Percentiles rank a stretch among this genome's conserved stretches.
These are phyloP conservation scores for Seminavis robusta DNA, from an alignment of 108 stramenopile species.

Conservation along the genomic window DNA sequence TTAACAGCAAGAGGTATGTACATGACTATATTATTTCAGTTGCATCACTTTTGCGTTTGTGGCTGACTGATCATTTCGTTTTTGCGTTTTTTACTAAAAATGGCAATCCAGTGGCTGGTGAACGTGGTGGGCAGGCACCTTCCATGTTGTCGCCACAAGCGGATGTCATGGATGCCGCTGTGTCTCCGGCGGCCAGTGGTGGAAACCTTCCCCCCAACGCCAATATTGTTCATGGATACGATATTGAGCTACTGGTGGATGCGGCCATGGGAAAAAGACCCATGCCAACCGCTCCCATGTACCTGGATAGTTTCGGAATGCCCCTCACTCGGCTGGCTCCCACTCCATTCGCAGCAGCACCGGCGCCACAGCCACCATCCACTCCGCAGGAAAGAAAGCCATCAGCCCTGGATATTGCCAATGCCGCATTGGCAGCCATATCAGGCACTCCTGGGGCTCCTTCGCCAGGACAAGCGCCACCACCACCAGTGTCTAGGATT, in stretches of 20 bases:
- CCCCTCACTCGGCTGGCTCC: constrained; percentile 33
- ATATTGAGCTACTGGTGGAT: constrained; percentile 73
- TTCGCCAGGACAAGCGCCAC: constrained; percentile 4
- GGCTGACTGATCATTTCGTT: too few species aligned
- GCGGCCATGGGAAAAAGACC: constrained; percentile 67
- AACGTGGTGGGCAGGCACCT: too few species aligned
- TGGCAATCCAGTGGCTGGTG: too few species aligned
- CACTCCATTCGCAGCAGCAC: background rate
- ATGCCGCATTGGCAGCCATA: constrained; percentile 61
- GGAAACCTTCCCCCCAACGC: constrained; percentile 22
- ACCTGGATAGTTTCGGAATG: constrained; percentile 32
- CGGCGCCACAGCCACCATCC: background rate
- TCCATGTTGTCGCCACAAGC: constrained; percentile 1
- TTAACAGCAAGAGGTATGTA: constrained; percentile 90
- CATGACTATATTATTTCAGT: too few species aligned
- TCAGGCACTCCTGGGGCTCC: constrained; percentile 24
- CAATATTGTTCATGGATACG: constrained; percentile 63
- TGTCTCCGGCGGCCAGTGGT: constrained; percentile 12
- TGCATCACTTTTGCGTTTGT: too few species aligned
- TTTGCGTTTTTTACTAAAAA: too few species aligned
- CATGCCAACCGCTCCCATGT: constrained; percentile 48
- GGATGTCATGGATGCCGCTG: constrained; percentile 8
- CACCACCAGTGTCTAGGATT: constrained; percentile 44
- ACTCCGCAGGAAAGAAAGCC: constrained; percentile 6
- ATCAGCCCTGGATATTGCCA: constrained; percentile 62